Evolutionary conservation across 202 grass and related monocot species (phyloP).

Genomic region (Eragrostis tef): DNA sequence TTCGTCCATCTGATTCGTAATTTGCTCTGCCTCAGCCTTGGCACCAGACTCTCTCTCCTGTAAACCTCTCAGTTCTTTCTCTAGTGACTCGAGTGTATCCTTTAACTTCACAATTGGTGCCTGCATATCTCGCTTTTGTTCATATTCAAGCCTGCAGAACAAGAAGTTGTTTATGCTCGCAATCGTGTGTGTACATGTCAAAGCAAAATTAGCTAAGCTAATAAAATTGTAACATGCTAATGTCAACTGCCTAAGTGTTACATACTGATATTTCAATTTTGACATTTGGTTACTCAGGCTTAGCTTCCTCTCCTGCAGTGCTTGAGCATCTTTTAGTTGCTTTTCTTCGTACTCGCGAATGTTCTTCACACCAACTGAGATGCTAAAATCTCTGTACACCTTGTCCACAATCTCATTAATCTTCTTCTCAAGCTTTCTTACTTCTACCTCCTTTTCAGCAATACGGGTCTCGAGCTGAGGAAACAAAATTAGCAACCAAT

Average conservation of each 20-base stretch:
- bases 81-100: constrained; percentile 65
- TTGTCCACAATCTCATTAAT: constrained; percentile 95
- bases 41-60: constrained; percentile 79
- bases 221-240: neutral
- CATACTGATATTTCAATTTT: constrained; percentile 99
- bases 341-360: constrained; percentile 99
- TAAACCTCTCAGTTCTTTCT: constrained; percentile 77
- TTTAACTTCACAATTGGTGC: constrained; percentile 73
- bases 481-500: constrained; percentile 50
- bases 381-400: constrained; percentile 94
- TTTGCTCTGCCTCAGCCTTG: constrained; percentile 63
- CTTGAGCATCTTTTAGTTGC: constrained; percentile 84
- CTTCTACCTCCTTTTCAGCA: constrained; percentile 72
- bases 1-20: constrained; percentile 78
- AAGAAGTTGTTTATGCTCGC: constrained; percentile 25
- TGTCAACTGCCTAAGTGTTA: constrained; percentile 27
- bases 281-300: constrained; percentile 90
- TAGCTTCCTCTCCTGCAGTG: constrained; percentile 82
- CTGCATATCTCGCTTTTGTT: constrained; percentile 90
- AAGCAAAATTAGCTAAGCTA: constrained; percentile 26
- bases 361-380: constrained; percentile 90
- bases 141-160: constrained; percentile 85
- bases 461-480: constrained; percentile 69
- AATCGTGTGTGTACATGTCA: constrained; percentile 30
- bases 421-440: constrained; percentile 83